Evolutionary conservation across 805 yeast genomes (phyloP).

Genomic region (Starmerella sp.): DNA sequence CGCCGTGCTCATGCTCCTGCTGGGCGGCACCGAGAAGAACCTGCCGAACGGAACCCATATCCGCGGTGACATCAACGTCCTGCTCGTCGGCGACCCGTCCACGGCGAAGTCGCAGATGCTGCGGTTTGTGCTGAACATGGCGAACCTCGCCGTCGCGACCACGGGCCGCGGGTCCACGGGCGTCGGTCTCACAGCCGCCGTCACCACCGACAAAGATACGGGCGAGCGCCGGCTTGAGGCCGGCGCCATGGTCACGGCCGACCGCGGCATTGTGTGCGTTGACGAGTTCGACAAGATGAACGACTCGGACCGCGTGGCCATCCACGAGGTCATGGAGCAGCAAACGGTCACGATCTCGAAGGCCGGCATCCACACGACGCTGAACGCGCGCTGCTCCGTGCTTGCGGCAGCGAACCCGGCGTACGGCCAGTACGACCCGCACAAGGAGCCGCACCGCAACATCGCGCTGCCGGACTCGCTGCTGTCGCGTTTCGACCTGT

Average conservation of each 20-base stretch:
- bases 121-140: conserved; percentile 88
- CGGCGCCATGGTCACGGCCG: conserved; percentile 98
- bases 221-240: conserved; percentile 96
- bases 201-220: conserved; percentile 89
- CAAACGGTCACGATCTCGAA: conserved; percentile 96
- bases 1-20: conserved; percentile 78
- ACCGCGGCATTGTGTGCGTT: conserved; percentile 93
- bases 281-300: conserved; percentile 99
- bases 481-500: conserved; percentile 88
- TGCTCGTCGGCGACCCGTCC: conserved; percentile 98
- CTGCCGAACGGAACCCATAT: conserved; percentile 90
- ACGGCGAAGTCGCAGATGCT: conserved; percentile 96
- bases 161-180: conserved; percentile 99
- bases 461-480: conserved; percentile 95
- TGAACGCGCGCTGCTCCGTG: conserved; percentile 93
- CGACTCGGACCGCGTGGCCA: conserved; percentile 92
- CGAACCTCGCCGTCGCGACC: conserved; percentile 90
- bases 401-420: conserved; percentile 98
- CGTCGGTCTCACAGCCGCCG: conserved; percentile 98
- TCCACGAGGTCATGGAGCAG: conserved; percentile 99
- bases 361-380: conserved; percentile 94
- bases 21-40: conserved; percentile 92
- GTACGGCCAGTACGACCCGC: conserved; percentile 91
- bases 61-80: conserved; percentile 91
- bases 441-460: conserved; percentile 90